Evolutionary conservation across 176 grass and related monocot species (phyloP).

Genomic region (Rhynchospora breviuscula): DNA sequence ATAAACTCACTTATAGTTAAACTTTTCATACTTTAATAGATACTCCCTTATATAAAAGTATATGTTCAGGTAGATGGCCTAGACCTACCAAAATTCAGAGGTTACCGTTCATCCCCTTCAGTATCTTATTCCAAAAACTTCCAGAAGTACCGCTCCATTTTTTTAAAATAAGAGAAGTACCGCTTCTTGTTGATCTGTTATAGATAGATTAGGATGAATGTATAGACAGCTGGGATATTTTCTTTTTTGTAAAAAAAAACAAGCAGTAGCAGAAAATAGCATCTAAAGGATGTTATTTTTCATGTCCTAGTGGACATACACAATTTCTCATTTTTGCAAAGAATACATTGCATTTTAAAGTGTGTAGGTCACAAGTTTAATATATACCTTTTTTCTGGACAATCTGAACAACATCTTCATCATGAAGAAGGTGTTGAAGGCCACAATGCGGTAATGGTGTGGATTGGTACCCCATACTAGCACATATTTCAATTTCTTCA

Average conservation of each 20-base stretch:
- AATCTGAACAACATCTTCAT: slow-evolving; percentile 95
- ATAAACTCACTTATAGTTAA: no score
- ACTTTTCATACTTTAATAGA: no score
- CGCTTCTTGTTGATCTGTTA: not conserved
- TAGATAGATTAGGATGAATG: not conserved
- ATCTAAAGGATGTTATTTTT: not conserved
- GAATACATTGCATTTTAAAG: not conserved
- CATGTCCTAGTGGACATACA: not conserved
- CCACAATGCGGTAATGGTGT: slow-evolving; percentile 84
- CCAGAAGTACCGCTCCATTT: not conserved
- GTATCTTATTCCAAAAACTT: not conserved
- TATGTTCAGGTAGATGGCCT: not conserved
- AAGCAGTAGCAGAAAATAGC: not conserved
- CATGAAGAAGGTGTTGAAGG: slow-evolving; percentile 57
- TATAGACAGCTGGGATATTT: not conserved
- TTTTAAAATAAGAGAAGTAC: no score
- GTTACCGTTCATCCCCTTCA: not conserved
- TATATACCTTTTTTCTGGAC: slow-evolving; percentile 94
- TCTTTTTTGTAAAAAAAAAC: not conserved
- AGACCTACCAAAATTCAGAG: not conserved
- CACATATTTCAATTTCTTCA: slow-evolving; percentile 95
- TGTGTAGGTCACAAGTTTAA: not conserved
- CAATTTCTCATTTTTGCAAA: not conserved
- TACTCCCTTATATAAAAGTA: no score
- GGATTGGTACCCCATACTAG: slow-evolving; percentile 88